Base-by-base conservation (phyloP, 306 rosid genomes). In the Cicer bijugum region DNA sequence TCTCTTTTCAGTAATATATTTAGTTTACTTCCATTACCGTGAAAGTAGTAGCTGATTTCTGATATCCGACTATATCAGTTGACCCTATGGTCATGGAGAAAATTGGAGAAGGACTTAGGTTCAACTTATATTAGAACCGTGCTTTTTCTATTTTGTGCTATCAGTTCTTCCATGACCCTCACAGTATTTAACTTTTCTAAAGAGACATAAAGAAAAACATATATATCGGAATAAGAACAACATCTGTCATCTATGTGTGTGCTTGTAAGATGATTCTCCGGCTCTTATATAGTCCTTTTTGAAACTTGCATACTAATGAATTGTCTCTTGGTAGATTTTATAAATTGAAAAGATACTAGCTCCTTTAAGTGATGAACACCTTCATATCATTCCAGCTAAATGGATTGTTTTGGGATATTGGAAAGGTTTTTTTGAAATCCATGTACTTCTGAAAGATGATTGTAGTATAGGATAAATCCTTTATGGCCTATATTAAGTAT, bases 11-110 rank as follows among this genome's bases (percentile, higher is more conserved):
- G 11, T 28, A 42, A 42, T 19, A 38, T 37, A 28, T 28, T 28
- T 28, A 28, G 53, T 56, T 65, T 33, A 16, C 45, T 60, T 59
- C 4, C 59, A 45, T 39, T 44, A 20, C 59, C 37, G 17, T 15
- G 19, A 60, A 12, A 80, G 67, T 53, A 17, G 43, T 39, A 61
- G 66, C 46, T 8, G 19, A 45, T 73, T 23, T 71, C 17, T 12
- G 44, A 62, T 51, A 69, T 71, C 33, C 2, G 59, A 69, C 44
- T 56, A 42, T 59, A 77, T 47, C 4, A 1, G 44, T 50, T 19
- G 71, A 28, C 35, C 35, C 35, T 28, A 28, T 28, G 35, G 35
- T 28, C 5, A 28, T 28, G 35, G 35, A 28, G 35, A 28, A 28
- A 28, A 28, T 28, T 28, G 35, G 35, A 28, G 35, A 28, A 28